Evolutionary conservation across 2,329 filamentous ascomycete species (phyloP), one percentile per base, ranked within the genome.

Genomic region (Aschersonia sp.): DNA sequence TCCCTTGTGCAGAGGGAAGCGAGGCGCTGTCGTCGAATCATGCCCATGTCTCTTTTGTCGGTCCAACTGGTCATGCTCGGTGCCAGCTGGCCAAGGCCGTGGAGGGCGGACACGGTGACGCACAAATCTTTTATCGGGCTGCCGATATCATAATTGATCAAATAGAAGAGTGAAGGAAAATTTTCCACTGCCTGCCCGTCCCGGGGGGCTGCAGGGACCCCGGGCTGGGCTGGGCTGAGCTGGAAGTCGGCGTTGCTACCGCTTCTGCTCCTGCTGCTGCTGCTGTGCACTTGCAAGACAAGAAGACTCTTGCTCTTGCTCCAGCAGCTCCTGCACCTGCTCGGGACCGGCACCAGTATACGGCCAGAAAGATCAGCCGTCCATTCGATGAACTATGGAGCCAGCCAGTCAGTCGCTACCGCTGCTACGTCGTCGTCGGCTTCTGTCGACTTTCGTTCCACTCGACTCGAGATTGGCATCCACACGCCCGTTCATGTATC

Each of bases 401-500:
- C 22, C 32, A 37, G 32, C 32, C 8, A 8, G 12, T 37, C 12
- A 12, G 32, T 37, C 32, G 12, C 8, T 37, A 22, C 22, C 22
- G 22, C 22, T 22, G 22, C 22, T 8, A 37, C 32, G 8, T 37
- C 32, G 8, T 37, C 32, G 32, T 37, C 12, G 32, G 32, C 32
- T 12, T 12, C 32, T 12, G 3, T 37, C 32, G 12, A 8, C 32
- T 4, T 37, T 12, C 32, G 43, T n/a, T 32, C 30, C 6, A 31
- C 10, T 30, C 29, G 35, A 42, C 30, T 44, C 9, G 40, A 47
- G 47, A 41, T 39, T 45, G 43, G 35, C 47, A 45, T 35, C 43
- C 48, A 43, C 42, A 47, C 31, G 39, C 42, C 45, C 45, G 45
- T 37, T 47, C 32, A 10, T 35, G 43, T 45, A 35, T 46, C 48